A percentile compares a stretch with the other conserved stretches of the same genome.
phyloP scores from a whole-genome alignment of 2,329 filamentous ascomycete species.

The Epichloe brachyelytri region DNA sequence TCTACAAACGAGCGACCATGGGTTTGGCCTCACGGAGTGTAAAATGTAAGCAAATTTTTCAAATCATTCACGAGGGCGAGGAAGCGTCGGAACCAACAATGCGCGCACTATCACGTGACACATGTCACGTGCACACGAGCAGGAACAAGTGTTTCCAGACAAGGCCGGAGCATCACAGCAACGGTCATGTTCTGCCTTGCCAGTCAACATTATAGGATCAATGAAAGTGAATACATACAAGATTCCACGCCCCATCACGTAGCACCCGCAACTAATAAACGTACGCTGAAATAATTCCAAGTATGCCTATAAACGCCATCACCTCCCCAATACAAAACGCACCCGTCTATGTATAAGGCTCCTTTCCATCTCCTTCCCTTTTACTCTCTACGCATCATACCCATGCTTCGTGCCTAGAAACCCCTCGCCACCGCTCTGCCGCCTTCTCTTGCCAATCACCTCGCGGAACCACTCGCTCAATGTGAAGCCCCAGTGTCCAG shows the following conservation, averaged over 20 bases:
- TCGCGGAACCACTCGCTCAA: constrained; percentile 61
- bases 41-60: no score
- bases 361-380: not conserved
- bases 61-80: no score
- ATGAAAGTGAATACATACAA: not conserved
- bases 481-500: constrained; percentile 86
- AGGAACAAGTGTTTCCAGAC: no score
- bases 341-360: not conserved
- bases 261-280: not conserved
- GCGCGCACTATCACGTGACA: no score
- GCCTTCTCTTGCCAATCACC: constrained; percentile 36
- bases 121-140: no score
- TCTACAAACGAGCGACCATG: no score
- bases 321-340: not conserved
- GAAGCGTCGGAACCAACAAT: no score
- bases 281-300: not conserved
- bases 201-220: not conserved
- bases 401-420: constrained; percentile 36
- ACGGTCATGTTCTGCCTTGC: no score
- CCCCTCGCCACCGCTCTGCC: constrained; percentile 32
- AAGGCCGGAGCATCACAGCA: no score
- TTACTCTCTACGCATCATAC: constrained; percentile 11
- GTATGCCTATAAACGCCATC: not conserved
- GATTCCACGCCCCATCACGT: no score
- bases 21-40: no score